Base-by-base conservation (phyloP, 768 basidiomycete genomes). In the Cyathus striatus region DNA sequence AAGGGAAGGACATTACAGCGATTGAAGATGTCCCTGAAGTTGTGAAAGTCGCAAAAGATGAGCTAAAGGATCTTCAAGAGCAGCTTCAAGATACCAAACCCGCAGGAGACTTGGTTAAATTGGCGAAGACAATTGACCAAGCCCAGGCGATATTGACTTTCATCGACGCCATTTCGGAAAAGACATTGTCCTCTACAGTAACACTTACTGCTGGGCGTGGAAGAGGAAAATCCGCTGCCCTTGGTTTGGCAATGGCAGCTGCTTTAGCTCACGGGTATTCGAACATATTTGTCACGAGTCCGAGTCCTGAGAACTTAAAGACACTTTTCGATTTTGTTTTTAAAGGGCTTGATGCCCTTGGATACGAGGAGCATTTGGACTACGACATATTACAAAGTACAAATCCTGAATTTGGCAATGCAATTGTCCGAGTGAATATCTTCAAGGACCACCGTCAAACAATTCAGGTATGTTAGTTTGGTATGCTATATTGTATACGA, bases 261-360 rank as follows among this genome's bases (percentile, higher is more conserved):
- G 94, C 96, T 1, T 70, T 98, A 17, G 86, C 83, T 1, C 88
- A 96, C 55, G 93, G 92, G 20, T 98, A 98, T 59, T 87, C 89
- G 40, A 99, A 99, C 62, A 90, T 98, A 45, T 99, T 98, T 59
- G 91, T 99, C 41, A 99, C 96, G 7, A 92, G 89, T 61, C 96
- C 96, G 1, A 91, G 86, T 55, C 96, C 96, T 2, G 95, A 98
- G 65, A 99, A 99, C 63, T 68, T 99, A 67, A 94, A 88, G 68
- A 98, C 95, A 0, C 60, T 98, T n/a, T 99, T 97, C 56, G 92
- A 97, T 45, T 98, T 99, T 60, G 76, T 97, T 21, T 96, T 96
- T 75, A 95, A 96, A 59, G 96, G 95, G 1, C 69, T 99, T 69
- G 95, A 98, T 58, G 86, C 78, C 2, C 66, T 98, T 25, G 93